Conservation (phyloP, 1,284 basidiomycete species). For the Marasmius sp. region DNA sequence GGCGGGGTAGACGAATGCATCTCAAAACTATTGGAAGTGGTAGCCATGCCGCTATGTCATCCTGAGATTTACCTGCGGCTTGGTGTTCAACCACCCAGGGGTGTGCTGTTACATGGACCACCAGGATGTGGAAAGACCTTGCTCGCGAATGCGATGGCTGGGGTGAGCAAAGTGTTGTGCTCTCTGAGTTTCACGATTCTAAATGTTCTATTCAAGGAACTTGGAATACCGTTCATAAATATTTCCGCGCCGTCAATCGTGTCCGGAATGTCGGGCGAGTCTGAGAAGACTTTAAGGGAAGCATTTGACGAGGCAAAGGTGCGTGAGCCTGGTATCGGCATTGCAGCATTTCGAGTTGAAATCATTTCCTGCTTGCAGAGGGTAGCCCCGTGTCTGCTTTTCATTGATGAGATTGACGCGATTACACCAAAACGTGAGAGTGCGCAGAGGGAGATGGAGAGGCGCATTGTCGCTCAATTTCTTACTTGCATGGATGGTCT, state of each 20-base stretch:
- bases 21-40: constrained; percentile 93
- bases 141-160: constrained; percentile 90
- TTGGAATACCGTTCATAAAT: constrained; percentile 89
- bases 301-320: constrained; percentile 96
- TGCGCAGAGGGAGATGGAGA: constrained; percentile 96
- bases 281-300: constrained; percentile 92
- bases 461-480: constrained; percentile 95
- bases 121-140: constrained; percentile 97
- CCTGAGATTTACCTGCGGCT: constrained; percentile 95
- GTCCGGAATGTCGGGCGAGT: constrained; percentile 97
- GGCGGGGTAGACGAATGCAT: constrained; percentile 87
- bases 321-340: constrained; percentile 3
- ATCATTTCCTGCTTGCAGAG: constrained; percentile 45
- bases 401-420: constrained; percentile 97
- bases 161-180: constrained; percentile 52
- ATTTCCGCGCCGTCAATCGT: constrained; percentile 95
- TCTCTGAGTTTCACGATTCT: not conserved
- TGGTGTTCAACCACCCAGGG: constrained; percentile 89
- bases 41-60: constrained; percentile 92
- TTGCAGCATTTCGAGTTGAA: not conserved
- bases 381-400: constrained; percentile 86
- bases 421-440: constrained; percentile 98
- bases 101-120: constrained; percentile 94
- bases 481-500: constrained; percentile 96
- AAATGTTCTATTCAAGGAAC: constrained; percentile 55